These are phyloP conservation scores for Thermoascus crustaceus DNA, from an alignment of 2,329 filamentous ascomycete genomes.

Conservation along the genomic window DNA sequence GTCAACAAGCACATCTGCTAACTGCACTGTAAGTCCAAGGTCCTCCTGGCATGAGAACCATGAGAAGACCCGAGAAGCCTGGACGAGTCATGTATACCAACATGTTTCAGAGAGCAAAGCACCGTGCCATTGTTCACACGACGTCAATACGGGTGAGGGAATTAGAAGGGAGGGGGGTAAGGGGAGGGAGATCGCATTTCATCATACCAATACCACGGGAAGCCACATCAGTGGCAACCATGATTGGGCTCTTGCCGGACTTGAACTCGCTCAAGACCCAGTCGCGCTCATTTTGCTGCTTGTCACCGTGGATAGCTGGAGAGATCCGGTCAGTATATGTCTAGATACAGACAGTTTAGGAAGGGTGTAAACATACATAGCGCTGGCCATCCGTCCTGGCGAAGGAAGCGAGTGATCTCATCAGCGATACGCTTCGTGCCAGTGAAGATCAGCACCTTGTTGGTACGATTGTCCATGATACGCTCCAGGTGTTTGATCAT, in stretches of 20 bases:
- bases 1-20: constrained; percentile 63
- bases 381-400: constrained; percentile 95
- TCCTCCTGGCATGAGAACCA: constrained; percentile 73
- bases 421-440: constrained; percentile 84
- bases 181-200: constrained; percentile 46
- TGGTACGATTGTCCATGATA: constrained; percentile 91
- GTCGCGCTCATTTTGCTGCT: constrained; percentile 98
- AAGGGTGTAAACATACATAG: constrained; percentile 59
- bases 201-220: constrained; percentile 99
- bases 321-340: constrained; percentile 31
- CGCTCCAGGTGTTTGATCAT: constrained; percentile 98
- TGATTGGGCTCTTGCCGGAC: constrained; percentile 97
- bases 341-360: not conserved
- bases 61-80: constrained; percentile 69
- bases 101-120: constrained; percentile 89
- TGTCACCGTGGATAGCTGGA: constrained; percentile 92
- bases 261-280: constrained; percentile 99
- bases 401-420: constrained; percentile 93
- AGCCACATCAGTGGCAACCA: constrained; percentile 99
- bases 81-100: constrained; percentile 85
- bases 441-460: constrained; percentile 93
- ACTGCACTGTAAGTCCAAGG: constrained; percentile 79
- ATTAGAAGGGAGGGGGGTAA: constrained; percentile 24
- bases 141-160: constrained; percentile 42
- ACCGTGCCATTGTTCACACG: constrained; percentile 58